Evolutionary conservation across 495 filamentous ascomycete species (phyloP).

Genomic region (Neurospora tetraspora): DNA sequence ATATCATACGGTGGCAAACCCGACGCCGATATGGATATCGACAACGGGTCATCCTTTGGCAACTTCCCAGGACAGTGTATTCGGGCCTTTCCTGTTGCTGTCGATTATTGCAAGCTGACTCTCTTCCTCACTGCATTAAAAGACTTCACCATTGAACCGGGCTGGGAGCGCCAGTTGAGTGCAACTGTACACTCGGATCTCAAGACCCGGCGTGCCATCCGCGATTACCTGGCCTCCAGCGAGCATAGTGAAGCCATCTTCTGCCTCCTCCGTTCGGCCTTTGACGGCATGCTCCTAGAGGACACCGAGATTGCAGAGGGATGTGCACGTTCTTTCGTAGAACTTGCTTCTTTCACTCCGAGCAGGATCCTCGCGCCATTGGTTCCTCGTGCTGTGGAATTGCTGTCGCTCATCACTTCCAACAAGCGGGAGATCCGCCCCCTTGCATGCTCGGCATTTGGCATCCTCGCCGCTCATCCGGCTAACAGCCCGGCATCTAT

Average conservation of each 20-base stretch:
- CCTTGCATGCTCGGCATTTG: conserved; percentile 59
- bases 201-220: conserved; percentile 47
- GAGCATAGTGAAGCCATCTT: conserved; percentile 21
- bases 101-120: conserved; percentile 64
- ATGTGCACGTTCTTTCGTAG: conserved; percentile 52
- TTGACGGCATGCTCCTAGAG: conserved; percentile 48
- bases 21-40: conserved; percentile 19
- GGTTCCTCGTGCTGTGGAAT: conserved; percentile 34
- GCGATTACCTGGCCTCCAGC: conserved; percentile 28
- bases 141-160: conserved; percentile 56
- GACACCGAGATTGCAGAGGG: conserved; percentile 38
- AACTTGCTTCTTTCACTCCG: conserved; percentile 55
- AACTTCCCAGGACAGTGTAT: conserved; percentile 35
- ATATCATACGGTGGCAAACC: conserved; percentile 10
- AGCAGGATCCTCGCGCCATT: conserved; percentile 39
- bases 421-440: conserved; percentile 56
- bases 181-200: conserved; percentile 55
- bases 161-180: conserved; percentile 79
- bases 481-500: conserved; percentile 22
- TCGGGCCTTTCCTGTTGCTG: conserved; percentile 50
- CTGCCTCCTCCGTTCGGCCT: conserved; percentile 41
- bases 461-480: conserved; percentile 64
- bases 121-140: conserved; percentile 61
- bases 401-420: conserved; percentile 51
- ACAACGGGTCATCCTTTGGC: conserved; percentile 24